These are phyloP conservation scores for Fusarium tupiense DNA, from an alignment of 2,329 filamentous ascomycete genomes.

Conservation along the genomic window DNA sequence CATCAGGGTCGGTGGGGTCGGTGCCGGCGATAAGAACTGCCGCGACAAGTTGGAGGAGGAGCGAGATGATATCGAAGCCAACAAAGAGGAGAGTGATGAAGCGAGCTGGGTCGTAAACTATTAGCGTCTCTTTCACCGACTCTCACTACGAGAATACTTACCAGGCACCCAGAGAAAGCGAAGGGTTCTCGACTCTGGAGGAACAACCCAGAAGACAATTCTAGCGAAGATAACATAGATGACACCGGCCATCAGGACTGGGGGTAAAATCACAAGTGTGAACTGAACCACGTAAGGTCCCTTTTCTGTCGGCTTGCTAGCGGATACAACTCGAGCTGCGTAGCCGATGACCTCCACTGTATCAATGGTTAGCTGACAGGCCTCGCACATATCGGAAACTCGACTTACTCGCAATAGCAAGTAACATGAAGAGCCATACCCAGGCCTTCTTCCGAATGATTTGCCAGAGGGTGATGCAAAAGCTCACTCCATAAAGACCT, in stretches of 20 bases:
- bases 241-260: constrained; percentile 40
- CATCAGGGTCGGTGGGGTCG: constrained; percentile 44
- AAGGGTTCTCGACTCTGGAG: constrained; percentile 26
- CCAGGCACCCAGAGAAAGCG: constrained; percentile 37
- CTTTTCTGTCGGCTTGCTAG: constrained; percentile 23
- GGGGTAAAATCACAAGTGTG: constrained; percentile 32
- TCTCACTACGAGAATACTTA: background rate
- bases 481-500: constrained; percentile 29
- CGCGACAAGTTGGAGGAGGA: constrained; percentile 52
- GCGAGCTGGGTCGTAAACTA: background rate
- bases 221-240: constrained; percentile 41
- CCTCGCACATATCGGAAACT: fast-evolving
- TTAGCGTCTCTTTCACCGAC: fast-evolving
- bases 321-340: constrained; percentile 24
- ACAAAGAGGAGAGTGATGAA: constrained; percentile 53
- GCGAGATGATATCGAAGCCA: constrained; percentile 51
- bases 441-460: constrained; percentile 30
- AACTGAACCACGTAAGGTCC: constrained; percentile 36
- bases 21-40: constrained; percentile 54
- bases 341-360: constrained; percentile 34
- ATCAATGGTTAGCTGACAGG: background rate
- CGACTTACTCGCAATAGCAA: constrained; percentile 32
- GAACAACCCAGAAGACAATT: constrained; percentile 38
- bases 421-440: constrained; percentile 34
- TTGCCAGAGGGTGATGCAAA: constrained; percentile 25